phyloP scores from a whole-genome alignment of 208 protist genomes.

The Trypanosoma mega region DNA sequence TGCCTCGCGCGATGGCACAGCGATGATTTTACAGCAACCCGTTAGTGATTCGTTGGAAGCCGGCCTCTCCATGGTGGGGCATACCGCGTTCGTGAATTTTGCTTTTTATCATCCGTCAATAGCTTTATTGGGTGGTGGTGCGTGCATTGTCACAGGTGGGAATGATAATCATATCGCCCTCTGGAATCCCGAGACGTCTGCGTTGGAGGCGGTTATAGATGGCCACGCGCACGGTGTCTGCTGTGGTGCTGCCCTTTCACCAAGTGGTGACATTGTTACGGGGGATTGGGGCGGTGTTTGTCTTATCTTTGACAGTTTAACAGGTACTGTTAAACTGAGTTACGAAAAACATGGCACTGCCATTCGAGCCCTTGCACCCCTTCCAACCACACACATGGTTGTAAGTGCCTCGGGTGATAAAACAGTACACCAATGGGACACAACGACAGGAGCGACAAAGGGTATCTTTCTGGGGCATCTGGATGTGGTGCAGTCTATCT shows the following conservation, averaged over 20 bases:
- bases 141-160: slow-evolving; percentile 63
- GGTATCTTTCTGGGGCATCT: slow-evolving; percentile 47
- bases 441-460: slow-evolving; percentile 40
- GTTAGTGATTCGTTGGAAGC: slow-evolving; percentile 17
- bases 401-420: slow-evolving; percentile 81
- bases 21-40: slow-evolving; percentile 31
- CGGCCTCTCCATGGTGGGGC: slow-evolving; percentile 37
- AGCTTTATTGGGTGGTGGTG: slow-evolving; percentile 29
- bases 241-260: slow-evolving; percentile 41
- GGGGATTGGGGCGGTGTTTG: slow-evolving; percentile 70
- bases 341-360: slow-evolving; percentile 62
- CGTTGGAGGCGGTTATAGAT: slow-evolving; percentile 67
- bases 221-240: slow-evolving; percentile 60
- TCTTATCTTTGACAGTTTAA: slow-evolving; percentile 59
- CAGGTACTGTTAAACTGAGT: slow-evolving; percentile 42
- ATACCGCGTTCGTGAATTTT: slow-evolving; percentile 85
- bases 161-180: slow-evolving; percentile 79
- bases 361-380: slow-evolving; percentile 57
- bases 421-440: slow-evolving; percentile 74
- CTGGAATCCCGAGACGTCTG: slow-evolving; percentile 42
- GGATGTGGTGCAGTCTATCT: slow-evolving; percentile 74
- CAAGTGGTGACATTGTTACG: slow-evolving; percentile 59
- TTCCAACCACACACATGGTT: slow-evolving; percentile 47
- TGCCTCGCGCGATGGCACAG: slow-evolving; percentile 62
- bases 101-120: slow-evolving; percentile 47